Conservation (phyloP, 2,329 filamentous ascomycete species). For the Colletotrichum gloeosporioides region DNA sequence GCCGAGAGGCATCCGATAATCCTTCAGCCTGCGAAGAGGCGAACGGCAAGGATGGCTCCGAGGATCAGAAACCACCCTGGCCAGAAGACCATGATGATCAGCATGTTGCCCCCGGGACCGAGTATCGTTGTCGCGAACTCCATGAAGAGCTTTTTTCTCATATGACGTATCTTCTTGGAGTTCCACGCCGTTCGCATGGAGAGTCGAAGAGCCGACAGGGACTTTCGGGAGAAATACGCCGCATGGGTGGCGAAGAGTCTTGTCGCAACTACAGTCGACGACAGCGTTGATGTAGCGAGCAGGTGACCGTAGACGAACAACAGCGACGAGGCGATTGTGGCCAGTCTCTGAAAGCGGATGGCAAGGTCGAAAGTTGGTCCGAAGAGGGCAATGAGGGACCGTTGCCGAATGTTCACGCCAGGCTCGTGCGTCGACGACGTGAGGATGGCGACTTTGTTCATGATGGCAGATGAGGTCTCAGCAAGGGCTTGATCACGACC, state of each 20-base stretch:
- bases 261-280: slow-evolving; percentile 30
- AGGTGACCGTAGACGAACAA: slow-evolving; percentile 36
- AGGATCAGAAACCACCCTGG: slow-evolving; percentile 59
- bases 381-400: slow-evolving; percentile 36
- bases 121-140: slow-evolving; percentile 59
- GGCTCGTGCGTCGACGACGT: slow-evolving; percentile 42
- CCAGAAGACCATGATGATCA: slow-evolving; percentile 61
- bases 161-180: slow-evolving; percentile 34
- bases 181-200: slow-evolving; percentile 37
- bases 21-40: slow-evolving; percentile 38
- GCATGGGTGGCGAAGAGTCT: slow-evolving; percentile 33
- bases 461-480: slow-evolving; percentile 23
- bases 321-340: slow-evolving; percentile 35
- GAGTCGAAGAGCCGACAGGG: slow-evolving; percentile 17
- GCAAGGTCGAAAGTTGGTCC: slow-evolving; percentile 38
- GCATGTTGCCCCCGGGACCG: slow-evolving; percentile 51
- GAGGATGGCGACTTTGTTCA: slow-evolving; percentile 44
- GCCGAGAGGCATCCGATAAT: not conserved
- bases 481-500: slow-evolving; percentile 13
- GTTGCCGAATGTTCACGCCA: slow-evolving; percentile 30
- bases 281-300: slow-evolving; percentile 32
- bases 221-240: slow-evolving; percentile 29
- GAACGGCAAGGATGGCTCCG: slow-evolving; percentile 36
- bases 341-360: slow-evolving; percentile 38
- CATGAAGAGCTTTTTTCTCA: slow-evolving; percentile 53